phyloP scores from a whole-genome alignment of 257 asterid species.

The Voacanga thouarsii region DNA sequence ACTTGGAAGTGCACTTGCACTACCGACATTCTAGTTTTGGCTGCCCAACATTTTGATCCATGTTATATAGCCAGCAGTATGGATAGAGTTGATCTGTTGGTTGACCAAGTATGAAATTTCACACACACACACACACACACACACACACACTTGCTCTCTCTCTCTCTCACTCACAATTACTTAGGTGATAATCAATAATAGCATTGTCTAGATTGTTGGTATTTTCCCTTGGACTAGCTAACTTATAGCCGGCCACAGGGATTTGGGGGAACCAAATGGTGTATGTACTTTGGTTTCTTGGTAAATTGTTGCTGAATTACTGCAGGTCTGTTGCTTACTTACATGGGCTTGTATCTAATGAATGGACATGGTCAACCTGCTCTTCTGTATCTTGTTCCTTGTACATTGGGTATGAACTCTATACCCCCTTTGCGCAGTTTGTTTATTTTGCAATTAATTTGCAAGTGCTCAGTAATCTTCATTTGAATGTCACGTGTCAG shows the following conservation, averaged over 20 bases:
- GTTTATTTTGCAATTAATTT: neutral
- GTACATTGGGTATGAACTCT: slow-evolving; percentile 65
- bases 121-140: too few species aligned
- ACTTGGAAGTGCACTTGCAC: neutral
- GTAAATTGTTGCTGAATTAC: slow-evolving; percentile 15
- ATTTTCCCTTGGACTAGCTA: neutral
- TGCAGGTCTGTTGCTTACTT: slow-evolving; percentile 77
- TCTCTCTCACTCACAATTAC: too few species aligned
- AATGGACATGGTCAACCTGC: slow-evolving; percentile 97
- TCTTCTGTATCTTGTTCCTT: slow-evolving; percentile 90
- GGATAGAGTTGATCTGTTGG: neutral
- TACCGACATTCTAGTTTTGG: neutral
- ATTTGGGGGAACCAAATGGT: neutral
- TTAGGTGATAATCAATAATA: neutral
- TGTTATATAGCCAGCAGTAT: neutral
- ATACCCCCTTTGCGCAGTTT: neutral
- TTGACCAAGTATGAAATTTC: neutral
- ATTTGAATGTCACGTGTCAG: slow-evolving; percentile 34
- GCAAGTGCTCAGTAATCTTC: slow-evolving; percentile 4
- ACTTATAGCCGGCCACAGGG: neutral
- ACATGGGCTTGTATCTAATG: slow-evolving; percentile 83
- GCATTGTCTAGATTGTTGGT: neutral
- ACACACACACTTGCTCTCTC: too few species aligned
- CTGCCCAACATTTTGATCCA: neutral
- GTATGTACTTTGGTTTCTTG: slow-evolving; percentile 1